Conservation (phyloP, 2,329 filamentous ascomycete genomes). For the Cordyceps fumosorosea region DNA sequence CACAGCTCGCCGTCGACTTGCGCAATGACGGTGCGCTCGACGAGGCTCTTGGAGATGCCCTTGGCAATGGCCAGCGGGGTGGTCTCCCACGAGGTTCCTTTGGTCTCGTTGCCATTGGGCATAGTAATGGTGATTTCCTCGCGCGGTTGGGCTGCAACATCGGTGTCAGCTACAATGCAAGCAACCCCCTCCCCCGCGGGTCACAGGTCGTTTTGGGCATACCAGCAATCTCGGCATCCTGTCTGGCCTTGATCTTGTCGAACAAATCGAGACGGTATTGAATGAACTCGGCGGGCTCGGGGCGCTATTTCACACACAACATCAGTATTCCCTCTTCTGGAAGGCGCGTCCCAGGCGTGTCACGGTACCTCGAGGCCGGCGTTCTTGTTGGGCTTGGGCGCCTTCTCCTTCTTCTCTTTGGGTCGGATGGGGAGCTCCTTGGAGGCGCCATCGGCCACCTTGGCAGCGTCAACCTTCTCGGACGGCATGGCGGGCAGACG, state of each 20-base stretch:
- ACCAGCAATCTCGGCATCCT: constrained; percentile 64
- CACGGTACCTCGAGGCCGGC: constrained; percentile 44
- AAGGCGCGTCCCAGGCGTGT: constrained; percentile 15
- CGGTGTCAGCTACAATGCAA: constrained; percentile 9
- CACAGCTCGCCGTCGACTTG: constrained; percentile 78
- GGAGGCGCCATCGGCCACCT: constrained; percentile 28
- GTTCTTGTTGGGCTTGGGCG: constrained; percentile 52
- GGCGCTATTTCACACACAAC: constrained; percentile 22
- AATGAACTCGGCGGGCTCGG: constrained; percentile 64
- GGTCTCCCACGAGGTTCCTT: constrained; percentile 84
- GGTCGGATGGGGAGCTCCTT: constrained; percentile 30
- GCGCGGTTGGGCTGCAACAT: constrained; percentile 54
- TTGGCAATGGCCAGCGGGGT: constrained; percentile 74
- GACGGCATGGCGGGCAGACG: constrained; percentile 28
- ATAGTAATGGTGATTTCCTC: constrained; percentile 70
- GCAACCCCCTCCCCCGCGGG: not conserved
- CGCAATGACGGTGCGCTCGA: constrained; percentile 81
- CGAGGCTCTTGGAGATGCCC: constrained; percentile 76
- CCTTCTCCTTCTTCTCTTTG: constrained; percentile 31
- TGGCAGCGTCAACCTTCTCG: constrained; percentile 29
- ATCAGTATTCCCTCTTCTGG: constrained; percentile 20
- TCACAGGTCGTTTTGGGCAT: constrained; percentile 16
- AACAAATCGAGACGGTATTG: constrained; percentile 80
- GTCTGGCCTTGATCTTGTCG: constrained; percentile 77
- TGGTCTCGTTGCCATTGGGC: constrained; percentile 61